Percentiles rank a stretch among this genome's conserved stretches.
Evolutionary conservation across 2,329 filamentous ascomycete genomes (phyloP).

Genomic region (Neophaeococcomyces aloes): DNA sequence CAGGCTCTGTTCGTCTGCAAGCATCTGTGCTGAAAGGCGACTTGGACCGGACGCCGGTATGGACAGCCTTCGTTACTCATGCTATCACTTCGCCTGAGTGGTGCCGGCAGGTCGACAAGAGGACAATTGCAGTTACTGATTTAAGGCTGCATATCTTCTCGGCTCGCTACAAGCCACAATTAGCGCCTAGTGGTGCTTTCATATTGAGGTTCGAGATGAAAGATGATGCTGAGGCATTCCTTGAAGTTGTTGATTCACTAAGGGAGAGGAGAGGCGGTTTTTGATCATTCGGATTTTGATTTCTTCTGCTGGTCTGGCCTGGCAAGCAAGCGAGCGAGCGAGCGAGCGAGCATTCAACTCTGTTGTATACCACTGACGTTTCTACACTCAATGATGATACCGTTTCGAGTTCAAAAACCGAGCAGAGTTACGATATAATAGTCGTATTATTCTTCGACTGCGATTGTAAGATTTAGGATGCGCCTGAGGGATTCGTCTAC

Average conservation of each 20-base stretch:
- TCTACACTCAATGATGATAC: no score
- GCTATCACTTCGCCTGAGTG: conserved; percentile 38
- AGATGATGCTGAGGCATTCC: conserved; percentile 4
- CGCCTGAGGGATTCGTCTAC: no score
- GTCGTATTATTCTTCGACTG: no score
- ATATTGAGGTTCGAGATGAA: conserved; percentile 28
- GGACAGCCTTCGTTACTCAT: conserved; percentile 48
- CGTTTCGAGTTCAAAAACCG: no score
- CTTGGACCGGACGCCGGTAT: conserved; percentile 43
- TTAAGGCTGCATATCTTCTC: conserved; percentile 45
- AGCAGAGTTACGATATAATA: no score
- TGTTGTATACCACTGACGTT: no score
- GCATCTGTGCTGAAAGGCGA: conserved; percentile 44
- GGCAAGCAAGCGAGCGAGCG: no score
- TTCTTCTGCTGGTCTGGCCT: no score
- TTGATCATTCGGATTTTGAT: not conserved
- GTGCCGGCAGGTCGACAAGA: conserved; percentile 31
- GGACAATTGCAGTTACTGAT: conserved; percentile 39
- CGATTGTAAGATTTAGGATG: no score
- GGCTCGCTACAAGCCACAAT: conserved; percentile 37
- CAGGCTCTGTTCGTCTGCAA: conserved; percentile 45
- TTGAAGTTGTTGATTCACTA: conserved; percentile 2
- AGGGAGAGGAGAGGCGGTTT: conserved; percentile 1
- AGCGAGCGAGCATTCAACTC: no score
- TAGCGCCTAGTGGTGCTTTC: conserved; percentile 28